Percentiles rank a stretch among this genome's conserved stretches.
These are phyloP conservation scores for Erythrophleum ivorense DNA, from an alignment of 331 rosid genomes.

Conservation along the genomic window DNA sequence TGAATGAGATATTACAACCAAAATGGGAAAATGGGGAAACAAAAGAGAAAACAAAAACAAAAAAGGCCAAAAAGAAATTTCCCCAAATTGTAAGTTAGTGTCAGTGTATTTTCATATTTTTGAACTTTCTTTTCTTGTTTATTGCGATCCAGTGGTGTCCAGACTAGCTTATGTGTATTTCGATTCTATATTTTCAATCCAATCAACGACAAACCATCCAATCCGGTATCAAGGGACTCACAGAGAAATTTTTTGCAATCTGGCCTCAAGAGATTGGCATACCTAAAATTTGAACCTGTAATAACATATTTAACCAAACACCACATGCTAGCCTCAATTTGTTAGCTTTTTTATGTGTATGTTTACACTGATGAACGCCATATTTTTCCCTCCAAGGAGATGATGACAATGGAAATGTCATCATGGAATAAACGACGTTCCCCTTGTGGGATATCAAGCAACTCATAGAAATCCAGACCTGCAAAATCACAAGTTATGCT, in stretches of 20 bases:
- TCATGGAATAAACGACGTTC: constrained; percentile 85
- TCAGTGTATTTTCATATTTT: neutral
- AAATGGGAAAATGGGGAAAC: neutral
- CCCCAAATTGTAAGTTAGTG: constrained; percentile 32
- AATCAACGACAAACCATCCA: neutral
- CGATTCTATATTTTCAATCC: neutral
- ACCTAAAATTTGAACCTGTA: neutral
- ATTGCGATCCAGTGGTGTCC: neutral
- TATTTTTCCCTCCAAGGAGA: constrained; percentile 76
- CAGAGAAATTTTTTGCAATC: neutral
- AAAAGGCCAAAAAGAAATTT: constrained; percentile 2
- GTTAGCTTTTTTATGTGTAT: neutral
- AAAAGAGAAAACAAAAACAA: constrained; percentile 5
- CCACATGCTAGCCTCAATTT: neutral
- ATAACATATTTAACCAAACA: neutral
- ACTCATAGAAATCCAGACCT: constrained; percentile 78
- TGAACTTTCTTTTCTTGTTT: neutral
- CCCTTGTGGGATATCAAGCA: constrained; percentile 87
- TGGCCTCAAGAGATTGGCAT: neutral
- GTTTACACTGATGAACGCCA: constrained; percentile 75
- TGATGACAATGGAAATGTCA: constrained; percentile 71
- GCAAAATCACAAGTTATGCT: constrained; percentile 43
- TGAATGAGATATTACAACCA: neutral
- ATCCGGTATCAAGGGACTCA: no score
- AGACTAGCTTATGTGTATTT: neutral